Base-by-base conservation (phyloP, 1,139 yeast genomes). In the Tardiomyces digboiensis region DNA sequence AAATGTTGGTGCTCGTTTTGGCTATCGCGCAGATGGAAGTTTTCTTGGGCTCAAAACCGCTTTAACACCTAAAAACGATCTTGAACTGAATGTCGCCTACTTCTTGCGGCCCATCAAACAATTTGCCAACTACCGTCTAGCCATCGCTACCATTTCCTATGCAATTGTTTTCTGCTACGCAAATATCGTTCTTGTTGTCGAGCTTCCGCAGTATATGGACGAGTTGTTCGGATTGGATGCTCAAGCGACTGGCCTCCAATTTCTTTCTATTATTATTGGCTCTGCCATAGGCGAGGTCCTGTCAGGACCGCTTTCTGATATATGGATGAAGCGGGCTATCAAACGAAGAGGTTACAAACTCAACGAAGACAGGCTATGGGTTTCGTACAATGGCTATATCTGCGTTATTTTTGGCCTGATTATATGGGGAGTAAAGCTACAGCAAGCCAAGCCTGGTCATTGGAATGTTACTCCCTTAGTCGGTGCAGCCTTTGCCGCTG, bases 381-480 rank as follows among this genome's bases (percentile, higher is more conserved):
- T 55, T 22, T 46, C 59, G 5, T 60, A 61, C 46, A 42, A 46
- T 40, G 65, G 65, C 2, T 60, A 49, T 38, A 21, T 53, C 16
- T 45, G 52, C 19, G 55, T 52, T 13, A 53, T 61, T 36, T 53
- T 57, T 14, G 65, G 65, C 10, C 44, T 60, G 19, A 49, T 61
- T 20, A 49, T 60, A 7, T 60, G 58, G 55, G 62, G 64, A 38
- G 53, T 59, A 21, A 51, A 43, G 40, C 49, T 60, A 33, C 50
- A 45, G 26, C 52, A 52, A 38, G 61, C 61, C 2, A 29, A 49
- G 22, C 57, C 55, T 7, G 43, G 44, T 22, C 51, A 55, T 20
- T 60, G 65, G 65, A 46, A 44, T 13, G 54, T 61, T 10, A 49
- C 51, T 13, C 64, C 65, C 4, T 47, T 59, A n/a, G 47, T 61